Evolutionary conservation across 768 basidiomycete genomes (phyloP).

Genomic region (Tulasnella sp.): DNA sequence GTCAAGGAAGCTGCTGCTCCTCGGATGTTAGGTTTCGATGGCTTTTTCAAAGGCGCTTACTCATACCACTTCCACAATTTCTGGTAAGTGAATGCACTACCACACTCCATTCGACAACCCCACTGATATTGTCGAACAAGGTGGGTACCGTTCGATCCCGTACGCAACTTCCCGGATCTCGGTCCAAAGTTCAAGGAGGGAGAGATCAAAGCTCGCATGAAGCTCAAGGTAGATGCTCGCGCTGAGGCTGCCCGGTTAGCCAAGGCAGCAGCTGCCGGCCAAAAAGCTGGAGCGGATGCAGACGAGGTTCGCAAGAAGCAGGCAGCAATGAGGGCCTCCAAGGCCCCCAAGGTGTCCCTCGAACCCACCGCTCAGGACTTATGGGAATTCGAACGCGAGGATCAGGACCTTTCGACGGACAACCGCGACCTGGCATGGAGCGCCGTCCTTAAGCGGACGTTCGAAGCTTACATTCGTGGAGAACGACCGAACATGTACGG

Average conservation of each 20-base stretch:
- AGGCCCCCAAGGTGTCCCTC: neutral
- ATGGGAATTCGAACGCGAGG: constrained; percentile 36
- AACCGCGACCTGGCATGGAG: constrained; percentile 85
- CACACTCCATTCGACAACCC: no score
- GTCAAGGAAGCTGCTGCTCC: constrained; percentile 39
- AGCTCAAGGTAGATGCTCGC: constrained; percentile 31
- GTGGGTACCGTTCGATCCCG: constrained; percentile 94
- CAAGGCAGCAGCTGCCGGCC: neutral
- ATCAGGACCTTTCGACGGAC: constrained; percentile 51
- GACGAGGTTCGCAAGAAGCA: neutral
- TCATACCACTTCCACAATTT: constrained; percentile 96
- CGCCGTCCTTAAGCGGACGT: constrained; percentile 90
- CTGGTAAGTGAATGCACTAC: no score
- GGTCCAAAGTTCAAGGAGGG: constrained; percentile 72
- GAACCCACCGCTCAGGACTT: constrained; percentile 36
- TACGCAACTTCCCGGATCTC: constrained; percentile 93
- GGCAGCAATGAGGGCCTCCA: neutral
- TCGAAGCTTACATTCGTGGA: constrained; percentile 86
- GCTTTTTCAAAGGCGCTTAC: constrained; percentile 93
- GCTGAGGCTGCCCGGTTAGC: constrained; percentile 28
- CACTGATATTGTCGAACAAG: no score
- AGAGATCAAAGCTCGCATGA: constrained; percentile 59
- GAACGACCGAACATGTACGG: constrained; percentile 96
- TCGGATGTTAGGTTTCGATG: constrained; percentile 84
- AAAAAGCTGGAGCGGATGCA: neutral